A percentile compares a stretch with the other conserved stretches of the same genome.
phyloP scores from a whole-genome alignment of 2,329 filamentous ascomycete genomes.

The Xylariaceae sp. region DNA sequence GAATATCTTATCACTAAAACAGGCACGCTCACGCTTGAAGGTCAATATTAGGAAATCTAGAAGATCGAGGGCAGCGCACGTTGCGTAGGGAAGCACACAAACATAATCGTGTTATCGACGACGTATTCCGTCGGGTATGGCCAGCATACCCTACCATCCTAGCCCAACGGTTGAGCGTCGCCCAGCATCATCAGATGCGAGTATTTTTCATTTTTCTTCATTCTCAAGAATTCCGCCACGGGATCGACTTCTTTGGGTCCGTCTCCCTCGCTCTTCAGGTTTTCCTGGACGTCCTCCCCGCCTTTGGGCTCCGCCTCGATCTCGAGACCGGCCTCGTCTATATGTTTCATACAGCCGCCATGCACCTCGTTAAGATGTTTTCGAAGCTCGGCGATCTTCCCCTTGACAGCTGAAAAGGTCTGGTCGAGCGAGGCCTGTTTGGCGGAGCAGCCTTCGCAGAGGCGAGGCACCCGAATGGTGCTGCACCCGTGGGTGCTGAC shows the following conservation, averaged over 20 bases:
- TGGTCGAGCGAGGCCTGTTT: constrained; percentile 13
- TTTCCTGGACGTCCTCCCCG: not conserved
- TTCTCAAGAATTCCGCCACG: constrained; percentile 5
- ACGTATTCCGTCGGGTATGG: not conserved
- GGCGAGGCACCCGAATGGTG: constrained; percentile 16
- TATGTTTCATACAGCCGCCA: constrained; percentile 22
- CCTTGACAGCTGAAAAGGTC: constrained; percentile 15
- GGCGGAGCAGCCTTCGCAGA: constrained; percentile 20
- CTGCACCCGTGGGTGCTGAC: constrained; percentile 19
- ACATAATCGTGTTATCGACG: not conserved
- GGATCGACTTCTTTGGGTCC: not conserved
- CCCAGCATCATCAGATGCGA: constrained; percentile 16
- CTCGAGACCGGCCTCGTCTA: constrained; percentile 22
- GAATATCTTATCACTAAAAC: constrained; percentile 46
- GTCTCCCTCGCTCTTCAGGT: not conserved
- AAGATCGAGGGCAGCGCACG: not conserved
- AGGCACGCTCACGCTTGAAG: constrained; percentile 42
- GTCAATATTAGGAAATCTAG: constrained; percentile 30
- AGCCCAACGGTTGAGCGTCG: not conserved
- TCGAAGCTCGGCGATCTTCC: constrained; percentile 17
- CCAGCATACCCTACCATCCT: not conserved
- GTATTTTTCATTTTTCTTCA: constrained; percentile 11
- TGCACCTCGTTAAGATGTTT: constrained; percentile 18
- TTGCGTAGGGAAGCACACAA: not conserved
- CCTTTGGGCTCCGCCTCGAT: not conserved